A percentile compares a stretch with the other conserved stretches of the same genome.
Evolutionary conservation across 164 flowering plant species (phyloP).

Genomic region (Litsea cubeba): DNA sequence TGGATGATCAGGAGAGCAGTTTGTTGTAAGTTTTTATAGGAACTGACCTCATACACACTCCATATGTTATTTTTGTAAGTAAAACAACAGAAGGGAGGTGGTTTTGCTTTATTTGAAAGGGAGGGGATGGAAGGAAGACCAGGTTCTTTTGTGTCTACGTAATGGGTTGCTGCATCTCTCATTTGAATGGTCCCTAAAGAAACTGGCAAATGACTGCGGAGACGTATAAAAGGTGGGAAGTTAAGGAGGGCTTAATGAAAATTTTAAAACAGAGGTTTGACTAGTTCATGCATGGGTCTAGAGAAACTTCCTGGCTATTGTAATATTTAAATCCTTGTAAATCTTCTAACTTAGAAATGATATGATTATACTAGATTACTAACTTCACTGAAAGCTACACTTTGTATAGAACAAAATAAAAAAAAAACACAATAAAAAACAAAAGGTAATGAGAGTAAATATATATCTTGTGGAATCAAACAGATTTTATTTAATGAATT

Average conservation of each 20-base stretch:
- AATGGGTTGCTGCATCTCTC: slow-evolving; percentile 12
- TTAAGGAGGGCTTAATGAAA: background rate
- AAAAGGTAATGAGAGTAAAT: no score
- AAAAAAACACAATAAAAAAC: no score
- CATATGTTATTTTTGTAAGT: slow-evolving; percentile 15
- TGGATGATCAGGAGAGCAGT: background rate
- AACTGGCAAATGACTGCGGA: background rate
- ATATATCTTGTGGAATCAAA: no score
- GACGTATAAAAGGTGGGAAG: background rate
- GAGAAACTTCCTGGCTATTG: no score
- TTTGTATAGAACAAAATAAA: no score
- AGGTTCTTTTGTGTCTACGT: slow-evolving; percentile 6
- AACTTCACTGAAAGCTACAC: no score
- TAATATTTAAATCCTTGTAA: no score
- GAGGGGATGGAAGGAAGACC: background rate
- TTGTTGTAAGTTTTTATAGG: slow-evolving; percentile 4
- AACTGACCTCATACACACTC: slow-evolving; percentile 24
- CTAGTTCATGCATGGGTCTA: background rate
- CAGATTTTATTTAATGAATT: no score
- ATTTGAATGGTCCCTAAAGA: background rate
- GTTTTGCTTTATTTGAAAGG: slow-evolving; percentile 14
- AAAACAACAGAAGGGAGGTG: slow-evolving; percentile 25
- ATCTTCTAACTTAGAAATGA: no score
- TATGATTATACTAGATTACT: no score
- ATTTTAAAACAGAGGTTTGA: background rate